Evolutionary conservation across 306 rosid genomes (phyloP), one percentile per base, ranked within the genome.

Genomic region (Comarum palustre): DNA sequence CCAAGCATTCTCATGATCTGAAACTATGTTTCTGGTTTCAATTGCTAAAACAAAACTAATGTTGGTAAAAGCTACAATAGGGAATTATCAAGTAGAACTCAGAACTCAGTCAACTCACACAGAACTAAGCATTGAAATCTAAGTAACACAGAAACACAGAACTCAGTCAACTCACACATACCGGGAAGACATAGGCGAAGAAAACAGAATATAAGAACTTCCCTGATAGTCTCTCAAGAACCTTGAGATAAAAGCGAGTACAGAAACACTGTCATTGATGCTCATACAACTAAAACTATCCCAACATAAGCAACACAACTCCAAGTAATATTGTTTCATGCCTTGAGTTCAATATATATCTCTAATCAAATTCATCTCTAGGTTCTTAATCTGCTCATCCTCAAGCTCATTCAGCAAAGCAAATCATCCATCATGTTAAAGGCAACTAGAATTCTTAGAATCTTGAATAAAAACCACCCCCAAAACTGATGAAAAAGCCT

Each of bases 311-410:
- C 3, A 32, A 65, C 24, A 29, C 22, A 67, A 27, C n/a, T 71
- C 63, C 66, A 72, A 75, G 69, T 71, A 32, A 81, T 75, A 77
- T 71, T 73, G 76, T 22, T 48, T 25, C 73, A 69, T 52, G 63
- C 77, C 62, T 38, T 36, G 70, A 34, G 57, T 55, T 38, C 52
- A 48, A 73, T 57, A 77, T 62, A 77, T n/a, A 46, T 57, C 62
- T 12, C 17, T 25, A 25, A 43, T 57, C 45, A 34, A 27, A 41
- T 27, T 47, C 31, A 68, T 29, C 66, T 78, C 79, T 73, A 57
- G 16, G 59, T 24, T 57, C 64, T 63, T n/a, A 81, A 78, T 29
- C 55, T 46, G 67, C 78, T 47, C 76, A 51, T 63, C 66, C 17
- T 65, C 11, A 77, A 60, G 54, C 39, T 70, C 75, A 62, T 39